Conservation (phyloP, 371 early-diverging fungal species). For the Mucor piriformis region DNA sequence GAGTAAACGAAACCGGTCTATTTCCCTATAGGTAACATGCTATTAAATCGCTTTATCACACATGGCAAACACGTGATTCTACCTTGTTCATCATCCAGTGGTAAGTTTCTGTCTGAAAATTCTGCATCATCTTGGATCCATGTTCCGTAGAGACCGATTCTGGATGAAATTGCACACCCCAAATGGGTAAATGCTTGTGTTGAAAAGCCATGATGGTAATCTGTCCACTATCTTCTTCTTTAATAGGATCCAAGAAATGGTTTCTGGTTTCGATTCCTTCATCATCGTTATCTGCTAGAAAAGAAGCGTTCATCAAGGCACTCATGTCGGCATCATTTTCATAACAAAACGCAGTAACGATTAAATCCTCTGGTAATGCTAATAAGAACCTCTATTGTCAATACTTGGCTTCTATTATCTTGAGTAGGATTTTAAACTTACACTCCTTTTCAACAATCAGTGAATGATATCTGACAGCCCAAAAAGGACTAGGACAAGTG, state of each 20-base stretch:
- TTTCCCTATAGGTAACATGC: conserved; percentile 8
- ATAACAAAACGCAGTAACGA: conserved; percentile 60
- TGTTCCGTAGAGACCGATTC: conserved; percentile 90
- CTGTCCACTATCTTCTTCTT: not conserved
- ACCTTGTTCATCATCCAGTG: conserved; percentile 43
- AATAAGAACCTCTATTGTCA: too few relatives aligned
- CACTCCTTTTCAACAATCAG: conserved; percentile 68
- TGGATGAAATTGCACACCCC: conserved; percentile 97
- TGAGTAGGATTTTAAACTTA: conserved; percentile 24
- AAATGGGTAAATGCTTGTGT: conserved; percentile 73
- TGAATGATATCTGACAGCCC: conserved; percentile 92
- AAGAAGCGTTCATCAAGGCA: conserved; percentile 36
- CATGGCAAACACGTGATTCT: not conserved
- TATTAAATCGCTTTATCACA: too few relatives aligned
- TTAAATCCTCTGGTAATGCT: conserved; percentile 64
- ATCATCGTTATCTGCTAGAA: conserved; percentile 30
- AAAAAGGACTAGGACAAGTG: conserved; percentile 65
- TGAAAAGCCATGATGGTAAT: conserved; percentile 82
- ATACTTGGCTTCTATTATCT: too few relatives aligned
- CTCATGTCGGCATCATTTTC: conserved; percentile 51
- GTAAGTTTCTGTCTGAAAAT: conserved; percentile 67
- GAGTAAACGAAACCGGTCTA: not conserved
- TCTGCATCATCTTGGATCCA: conserved; percentile 71
- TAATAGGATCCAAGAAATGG: conserved; percentile 31
- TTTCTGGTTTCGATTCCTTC: conserved; percentile 6